Evolutionary conservation across 75 land plant species (phyloP).

Genomic region (Pinus albicaulis): DNA sequence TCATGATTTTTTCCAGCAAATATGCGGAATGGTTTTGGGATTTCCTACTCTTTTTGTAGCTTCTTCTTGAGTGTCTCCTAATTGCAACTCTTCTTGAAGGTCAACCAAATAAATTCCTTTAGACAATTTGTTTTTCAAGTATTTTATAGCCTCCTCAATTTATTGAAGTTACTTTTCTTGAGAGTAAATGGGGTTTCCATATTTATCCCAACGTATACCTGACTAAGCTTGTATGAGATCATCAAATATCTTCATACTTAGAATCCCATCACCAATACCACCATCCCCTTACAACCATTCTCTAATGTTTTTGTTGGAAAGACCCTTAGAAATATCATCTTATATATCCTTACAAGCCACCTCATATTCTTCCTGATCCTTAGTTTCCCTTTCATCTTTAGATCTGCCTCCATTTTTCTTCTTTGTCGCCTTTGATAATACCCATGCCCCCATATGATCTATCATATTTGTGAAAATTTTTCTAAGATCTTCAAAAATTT

Average conservation of each 20-base stretch:
- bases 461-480: no score
- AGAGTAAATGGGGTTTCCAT: conserved; percentile 67
- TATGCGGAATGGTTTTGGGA: conserved; percentile 27
- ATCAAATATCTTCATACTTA: conserved; percentile 40
- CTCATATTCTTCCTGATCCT: conserved; percentile 96
- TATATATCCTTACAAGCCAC: conserved; percentile 80
- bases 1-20: conserved; percentile 74
- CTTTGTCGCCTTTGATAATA: no score
- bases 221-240: conserved; percentile 62
- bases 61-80: conserved; percentile 38
- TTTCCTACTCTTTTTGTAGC: conserved; percentile 24
- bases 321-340: conserved; percentile 73
- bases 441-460: no score
- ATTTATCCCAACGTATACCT: conserved; percentile 73
- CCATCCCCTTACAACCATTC: conserved; percentile 33
- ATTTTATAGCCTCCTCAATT: conserved; percentile 68
- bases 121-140: conserved; percentile 52
- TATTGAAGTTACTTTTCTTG: conserved; percentile 52
- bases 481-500: no score
- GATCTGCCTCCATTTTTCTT: no score
- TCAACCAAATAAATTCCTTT: conserved; percentile 58
- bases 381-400: no score
- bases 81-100: conserved; percentile 43
- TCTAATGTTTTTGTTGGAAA: conserved; percentile 59
- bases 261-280: not conserved